Percentiles rank a stretch among this genome's conserved stretches.
Evolutionary conservation across 768 basidiomycete genomes (phyloP).

Genomic region (Leccinum subgranulosum): DNA sequence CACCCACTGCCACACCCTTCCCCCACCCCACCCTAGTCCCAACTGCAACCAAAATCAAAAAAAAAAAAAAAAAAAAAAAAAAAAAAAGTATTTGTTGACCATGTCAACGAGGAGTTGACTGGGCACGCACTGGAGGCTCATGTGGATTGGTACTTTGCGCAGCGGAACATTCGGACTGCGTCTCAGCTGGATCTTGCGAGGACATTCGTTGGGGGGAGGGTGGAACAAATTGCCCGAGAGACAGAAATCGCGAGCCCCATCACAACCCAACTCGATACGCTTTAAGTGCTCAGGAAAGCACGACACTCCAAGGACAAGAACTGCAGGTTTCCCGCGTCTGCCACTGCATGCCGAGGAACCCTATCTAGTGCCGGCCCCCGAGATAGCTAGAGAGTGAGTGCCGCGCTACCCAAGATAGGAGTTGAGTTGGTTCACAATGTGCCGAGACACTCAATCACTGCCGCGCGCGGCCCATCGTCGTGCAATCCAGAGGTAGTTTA

Average conservation of each 20-base stretch:
- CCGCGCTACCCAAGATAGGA: background rate
- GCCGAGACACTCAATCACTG: background rate
- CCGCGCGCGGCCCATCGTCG: background rate
- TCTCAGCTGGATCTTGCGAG: background rate
- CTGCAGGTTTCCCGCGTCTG: background rate
- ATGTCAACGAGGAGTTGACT: background rate
- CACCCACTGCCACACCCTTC: no score
- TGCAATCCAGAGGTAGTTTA: background rate
- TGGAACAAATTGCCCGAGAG: background rate
- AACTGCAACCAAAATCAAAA: no score
- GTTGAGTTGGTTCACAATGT: background rate
- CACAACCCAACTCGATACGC: slow-evolving; percentile 4
- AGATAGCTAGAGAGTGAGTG: background rate
- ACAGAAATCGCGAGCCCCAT: background rate
- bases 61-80: no score
- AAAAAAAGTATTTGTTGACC: background rate
- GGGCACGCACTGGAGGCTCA: slow-evolving; percentile 1
- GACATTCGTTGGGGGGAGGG: slow-evolving; percentile 2
- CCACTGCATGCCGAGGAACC: slow-evolving; percentile 17
- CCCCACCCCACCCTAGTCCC: no score
- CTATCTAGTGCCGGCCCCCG: slow-evolving; percentile 4
- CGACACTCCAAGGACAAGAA: slow-evolving; percentile 5
- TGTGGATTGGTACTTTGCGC: background rate
- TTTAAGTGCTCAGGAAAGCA: slow-evolving; percentile 14
- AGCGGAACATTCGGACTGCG: background rate